These are phyloP conservation scores for Alternaria brassicicola DNA, from an alignment of 2,329 filamentous ascomycete species.

Conservation along the genomic window DNA sequence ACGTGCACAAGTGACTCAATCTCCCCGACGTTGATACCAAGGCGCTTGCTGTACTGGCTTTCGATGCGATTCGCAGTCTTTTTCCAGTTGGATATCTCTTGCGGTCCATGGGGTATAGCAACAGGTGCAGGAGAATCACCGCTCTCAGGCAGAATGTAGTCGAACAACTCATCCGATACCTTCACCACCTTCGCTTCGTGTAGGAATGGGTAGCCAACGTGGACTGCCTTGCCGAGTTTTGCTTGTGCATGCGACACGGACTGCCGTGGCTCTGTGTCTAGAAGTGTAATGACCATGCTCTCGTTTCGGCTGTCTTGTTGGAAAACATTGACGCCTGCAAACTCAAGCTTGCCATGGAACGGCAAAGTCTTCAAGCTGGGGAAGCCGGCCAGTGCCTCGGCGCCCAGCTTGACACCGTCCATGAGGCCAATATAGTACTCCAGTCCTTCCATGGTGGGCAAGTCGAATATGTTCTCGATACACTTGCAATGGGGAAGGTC, in stretches of 20 bases:
- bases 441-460: slow-evolving; percentile 89
- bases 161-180: slow-evolving; percentile 92
- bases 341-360: slow-evolving; percentile 79
- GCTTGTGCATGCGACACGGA: slow-evolving; percentile 74
- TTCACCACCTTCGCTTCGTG: slow-evolving; percentile 89
- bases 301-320: slow-evolving; percentile 95
- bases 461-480: slow-evolving; percentile 93
- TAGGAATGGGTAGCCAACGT: slow-evolving; percentile 93
- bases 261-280: slow-evolving; percentile 73
- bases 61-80: slow-evolving; percentile 86
- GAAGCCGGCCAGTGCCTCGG: slow-evolving; percentile 87
- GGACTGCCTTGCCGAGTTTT: slow-evolving; percentile 84
- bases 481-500: slow-evolving; percentile 87
- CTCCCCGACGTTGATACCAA: slow-evolving; percentile 83
- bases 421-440: slow-evolving; percentile 84
- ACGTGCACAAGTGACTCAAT: slow-evolving; percentile 92
- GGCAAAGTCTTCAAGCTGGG: slow-evolving; percentile 86
- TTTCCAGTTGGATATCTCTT: slow-evolving; percentile 81
- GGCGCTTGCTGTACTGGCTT: slow-evolving; percentile 83
- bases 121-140: slow-evolving; percentile 64
- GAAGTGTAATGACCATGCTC: slow-evolving; percentile 89
- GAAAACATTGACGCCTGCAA: slow-evolving; percentile 92
- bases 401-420: slow-evolving; percentile 80
- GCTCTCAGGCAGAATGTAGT: slow-evolving; percentile 74
- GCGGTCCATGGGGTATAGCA: slow-evolving; percentile 71